A percentile compares a stretch with the other conserved stretches of the same genome.
These are phyloP conservation scores for Penicillium daleae DNA, from an alignment of 495 filamentous ascomycete genomes.

Conservation along the genomic window DNA sequence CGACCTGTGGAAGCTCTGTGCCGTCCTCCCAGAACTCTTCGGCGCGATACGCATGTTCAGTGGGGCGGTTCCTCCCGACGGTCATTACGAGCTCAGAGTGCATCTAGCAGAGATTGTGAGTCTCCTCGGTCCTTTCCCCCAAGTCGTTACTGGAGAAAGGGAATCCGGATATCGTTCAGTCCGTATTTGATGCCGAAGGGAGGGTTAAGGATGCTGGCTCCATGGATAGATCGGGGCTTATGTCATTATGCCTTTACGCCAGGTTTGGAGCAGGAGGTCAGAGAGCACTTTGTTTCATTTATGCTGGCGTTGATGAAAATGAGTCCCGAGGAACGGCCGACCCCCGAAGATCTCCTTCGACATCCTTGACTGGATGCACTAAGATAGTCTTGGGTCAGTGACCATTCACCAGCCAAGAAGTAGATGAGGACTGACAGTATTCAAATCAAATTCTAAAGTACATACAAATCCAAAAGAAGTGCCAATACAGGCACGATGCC, in stretches of 20 bases:
- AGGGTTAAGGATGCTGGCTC: neutral
- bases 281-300: neutral
- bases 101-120: neutral
- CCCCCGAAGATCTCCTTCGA: neutral
- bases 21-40: too few species aligned
- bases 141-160: neutral
- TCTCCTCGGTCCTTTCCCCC: neutral
- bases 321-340: neutral
- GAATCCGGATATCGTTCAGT: neutral
- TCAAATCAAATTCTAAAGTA: constrained; percentile 18
- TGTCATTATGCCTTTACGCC: neutral
- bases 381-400: too few species aligned
- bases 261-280: neutral
- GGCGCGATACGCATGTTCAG: too few species aligned
- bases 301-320: neutral
- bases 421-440: neutral
- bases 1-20: too few species aligned
- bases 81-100: neutral
- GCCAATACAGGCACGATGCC: constrained; percentile 11
- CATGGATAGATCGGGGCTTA: neutral
- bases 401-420: neutral
- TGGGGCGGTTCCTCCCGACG: too few species aligned
- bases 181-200: neutral
- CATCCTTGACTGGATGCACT: neutral
- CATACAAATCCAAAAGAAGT: constrained; percentile 8